Conservation (phyloP, 1,139 yeast genomes). For the Hemisphaericaspora xylanilytica region DNA sequence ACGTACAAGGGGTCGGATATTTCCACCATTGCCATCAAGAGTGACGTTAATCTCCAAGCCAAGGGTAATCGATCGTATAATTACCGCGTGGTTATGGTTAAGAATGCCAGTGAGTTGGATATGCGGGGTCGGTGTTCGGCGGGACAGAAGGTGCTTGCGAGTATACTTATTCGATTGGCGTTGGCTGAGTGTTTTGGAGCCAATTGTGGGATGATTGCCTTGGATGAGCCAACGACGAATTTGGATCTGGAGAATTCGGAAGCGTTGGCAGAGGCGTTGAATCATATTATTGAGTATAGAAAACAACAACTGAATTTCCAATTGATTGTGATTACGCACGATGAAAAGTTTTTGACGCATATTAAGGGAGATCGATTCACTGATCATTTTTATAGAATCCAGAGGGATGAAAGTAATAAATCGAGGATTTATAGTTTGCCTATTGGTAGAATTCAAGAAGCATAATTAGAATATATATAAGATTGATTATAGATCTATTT, state of each 20-base stretch:
- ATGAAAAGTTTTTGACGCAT: conserved; percentile 80
- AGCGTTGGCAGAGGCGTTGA: conserved; percentile 78
- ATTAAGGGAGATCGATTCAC: conserved; percentile 85
- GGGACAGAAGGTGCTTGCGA: conserved; percentile 93
- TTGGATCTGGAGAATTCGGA: conserved; percentile 87
- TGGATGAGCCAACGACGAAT: conserved; percentile 98
- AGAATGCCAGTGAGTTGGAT: conserved; percentile 87
- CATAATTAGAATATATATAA: conserved; percentile 15
- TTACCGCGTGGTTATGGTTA: conserved; percentile 93
- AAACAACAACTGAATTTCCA: conserved; percentile 85
- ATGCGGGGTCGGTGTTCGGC: conserved; percentile 99
- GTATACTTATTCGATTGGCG: conserved; percentile 87
- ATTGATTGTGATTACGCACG: conserved; percentile 92
- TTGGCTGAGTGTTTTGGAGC: conserved; percentile 94
- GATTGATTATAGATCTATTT: not conserved
- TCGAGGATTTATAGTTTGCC: conserved; percentile 62
- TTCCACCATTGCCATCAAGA: conserved; percentile 81
- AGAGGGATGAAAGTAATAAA: conserved; percentile 75
- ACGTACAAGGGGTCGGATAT: conserved; percentile 96
- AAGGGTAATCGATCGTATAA: conserved; percentile 76
- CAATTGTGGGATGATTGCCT: conserved; percentile 91
- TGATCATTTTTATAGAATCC: conserved; percentile 83
- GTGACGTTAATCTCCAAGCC: conserved; percentile 65
- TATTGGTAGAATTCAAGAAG: conserved; percentile 38
- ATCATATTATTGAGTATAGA: conserved; percentile 72